Conservation (phyloP, 176 grass and related monocot species). For the Phoenix dactylifera region DNA sequence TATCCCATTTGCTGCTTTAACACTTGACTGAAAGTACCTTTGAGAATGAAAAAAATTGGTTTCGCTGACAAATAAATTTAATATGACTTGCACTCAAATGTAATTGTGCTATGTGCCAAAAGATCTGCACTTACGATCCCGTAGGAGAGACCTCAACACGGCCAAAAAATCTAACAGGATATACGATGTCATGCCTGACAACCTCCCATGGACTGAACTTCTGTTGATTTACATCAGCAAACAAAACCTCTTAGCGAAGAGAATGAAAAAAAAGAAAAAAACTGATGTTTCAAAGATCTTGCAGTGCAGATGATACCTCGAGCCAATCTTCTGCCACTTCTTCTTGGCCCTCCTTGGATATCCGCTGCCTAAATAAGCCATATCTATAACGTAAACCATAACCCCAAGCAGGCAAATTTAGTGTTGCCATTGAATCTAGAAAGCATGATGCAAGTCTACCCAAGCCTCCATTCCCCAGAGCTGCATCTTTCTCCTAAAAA, state of each 20-base stretch:
- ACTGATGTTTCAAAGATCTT: neutral
- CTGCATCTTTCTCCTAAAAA: slow-evolving; percentile 77
- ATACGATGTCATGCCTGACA: slow-evolving; percentile 82
- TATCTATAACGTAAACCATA: slow-evolving; percentile 94
- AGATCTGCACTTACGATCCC: slow-evolving; percentile 63
- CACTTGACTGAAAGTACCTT: no score
- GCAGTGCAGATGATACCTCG: slow-evolving; percentile 43
- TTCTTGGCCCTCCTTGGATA: slow-evolving; percentile 74
- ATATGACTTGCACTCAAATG: no score
- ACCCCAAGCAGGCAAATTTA: slow-evolving; percentile 95
- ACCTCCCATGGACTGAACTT: slow-evolving; percentile 98
- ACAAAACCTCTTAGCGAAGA: slow-evolving; percentile 8
- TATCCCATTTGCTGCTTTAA: no score
- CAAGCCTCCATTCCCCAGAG: slow-evolving; percentile 94
- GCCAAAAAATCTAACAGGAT: slow-evolving; percentile 89
- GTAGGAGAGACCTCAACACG: slow-evolving; percentile 65
- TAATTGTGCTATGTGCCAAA: neutral
- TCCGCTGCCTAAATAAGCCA: slow-evolving; percentile 82
- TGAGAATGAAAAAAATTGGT: no score
- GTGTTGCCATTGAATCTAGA: slow-evolving; percentile 96
- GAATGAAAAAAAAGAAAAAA: slow-evolving; percentile 3
- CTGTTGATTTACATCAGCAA: slow-evolving; percentile 35
- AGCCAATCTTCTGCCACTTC: slow-evolving; percentile 97
- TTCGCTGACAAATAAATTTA: no score
- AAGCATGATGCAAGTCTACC: slow-evolving; percentile 98